Conservation (phyloP, 495 filamentous ascomycete genomes). For the Gamarada debralockiae region DNA sequence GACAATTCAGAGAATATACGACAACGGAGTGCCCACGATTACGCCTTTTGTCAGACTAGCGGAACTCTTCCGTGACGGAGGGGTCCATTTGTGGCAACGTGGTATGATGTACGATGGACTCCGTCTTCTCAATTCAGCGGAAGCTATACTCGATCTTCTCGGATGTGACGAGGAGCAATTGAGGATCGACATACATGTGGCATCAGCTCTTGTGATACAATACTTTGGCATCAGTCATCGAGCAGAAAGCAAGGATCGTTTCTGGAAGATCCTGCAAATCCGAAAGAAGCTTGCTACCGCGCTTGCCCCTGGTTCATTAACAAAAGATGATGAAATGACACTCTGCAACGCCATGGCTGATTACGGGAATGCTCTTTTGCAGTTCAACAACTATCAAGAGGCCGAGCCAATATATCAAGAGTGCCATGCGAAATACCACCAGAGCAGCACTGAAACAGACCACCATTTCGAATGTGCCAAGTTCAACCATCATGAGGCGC, state of each 20-base stretch:
- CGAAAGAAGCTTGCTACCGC: conserved; percentile 5
- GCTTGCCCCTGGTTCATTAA: not conserved
- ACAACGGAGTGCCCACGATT: not conserved
- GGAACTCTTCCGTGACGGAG: conserved; percentile 26
- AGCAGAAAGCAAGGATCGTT: not conserved
- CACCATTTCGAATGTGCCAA: conserved; percentile 30
- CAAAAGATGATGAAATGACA: conserved; percentile 20
- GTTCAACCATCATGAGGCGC: conserved; percentile 22
- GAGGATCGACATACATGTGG: conserved; percentile 23
- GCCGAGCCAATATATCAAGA: conserved; percentile 15
- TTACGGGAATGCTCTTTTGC: conserved; percentile 17
- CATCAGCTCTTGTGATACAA: conserved; percentile 20
- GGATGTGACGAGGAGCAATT: conserved; percentile 2
- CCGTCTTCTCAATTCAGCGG: conserved; percentile 21
- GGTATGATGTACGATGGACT: conserved; percentile 19
- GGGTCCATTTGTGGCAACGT: conserved; percentile 23
- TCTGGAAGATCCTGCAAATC: conserved; percentile 12
- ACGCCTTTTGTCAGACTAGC: conserved; percentile 17
- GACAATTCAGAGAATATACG: conserved; percentile 10
- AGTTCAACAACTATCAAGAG: conserved; percentile 22
- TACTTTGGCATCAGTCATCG: conserved; percentile 17
- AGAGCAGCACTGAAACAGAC: conserved; percentile 11
- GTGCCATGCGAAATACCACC: conserved; percentile 22
- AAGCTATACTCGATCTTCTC: conserved; percentile 11
- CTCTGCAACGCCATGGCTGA: conserved; percentile 24